A percentile compares a stretch with the other conserved stretches of the same genome.
phyloP scores from a whole-genome alignment of 257 asterid species.

The Linderniella brevidens region DNA sequence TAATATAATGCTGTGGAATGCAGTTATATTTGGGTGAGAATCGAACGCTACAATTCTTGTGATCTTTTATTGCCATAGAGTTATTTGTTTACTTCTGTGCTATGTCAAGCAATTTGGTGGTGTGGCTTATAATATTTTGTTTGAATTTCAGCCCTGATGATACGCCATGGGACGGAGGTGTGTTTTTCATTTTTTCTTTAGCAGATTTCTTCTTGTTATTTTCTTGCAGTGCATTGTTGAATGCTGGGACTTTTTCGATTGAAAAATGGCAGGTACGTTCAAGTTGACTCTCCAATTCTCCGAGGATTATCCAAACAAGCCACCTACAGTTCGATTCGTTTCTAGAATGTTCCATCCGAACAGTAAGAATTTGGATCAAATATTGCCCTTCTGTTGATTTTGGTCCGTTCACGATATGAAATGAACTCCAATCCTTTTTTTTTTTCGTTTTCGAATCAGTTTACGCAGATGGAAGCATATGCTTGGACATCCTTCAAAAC shows the following conservation, averaged over 20 bases:
- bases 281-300: conserved; percentile 40
- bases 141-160: conserved; percentile 40
- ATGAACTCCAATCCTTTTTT: conserved; percentile 1
- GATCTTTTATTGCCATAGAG: no score
- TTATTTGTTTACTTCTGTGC: no score
- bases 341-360: conserved; percentile 65
- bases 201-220: no score
- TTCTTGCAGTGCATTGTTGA: background rate
- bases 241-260: conserved; percentile 7
- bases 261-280: conserved; percentile 31
- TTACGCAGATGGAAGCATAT: conserved; percentile 63
- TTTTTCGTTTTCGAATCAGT: conserved; percentile 32
- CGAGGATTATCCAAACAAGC: conserved; percentile 60
- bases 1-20: conserved; percentile 56
- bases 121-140: conserved; percentile 14
- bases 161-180: conserved; percentile 65
- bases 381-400: no score
- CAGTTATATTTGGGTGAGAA: conserved; percentile 45
- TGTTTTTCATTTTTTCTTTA: conserved; percentile 13
- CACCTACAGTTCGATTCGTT: conserved; percentile 53
- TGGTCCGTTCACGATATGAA: conserved; percentile 5
- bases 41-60: no score
- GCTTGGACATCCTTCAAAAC: conserved; percentile 58
- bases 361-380: conserved; percentile 20
- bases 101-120: conserved; percentile 10